phyloP scores from a whole-genome alignment of 345 rosid genomes.

The Turritis glabra region DNA sequence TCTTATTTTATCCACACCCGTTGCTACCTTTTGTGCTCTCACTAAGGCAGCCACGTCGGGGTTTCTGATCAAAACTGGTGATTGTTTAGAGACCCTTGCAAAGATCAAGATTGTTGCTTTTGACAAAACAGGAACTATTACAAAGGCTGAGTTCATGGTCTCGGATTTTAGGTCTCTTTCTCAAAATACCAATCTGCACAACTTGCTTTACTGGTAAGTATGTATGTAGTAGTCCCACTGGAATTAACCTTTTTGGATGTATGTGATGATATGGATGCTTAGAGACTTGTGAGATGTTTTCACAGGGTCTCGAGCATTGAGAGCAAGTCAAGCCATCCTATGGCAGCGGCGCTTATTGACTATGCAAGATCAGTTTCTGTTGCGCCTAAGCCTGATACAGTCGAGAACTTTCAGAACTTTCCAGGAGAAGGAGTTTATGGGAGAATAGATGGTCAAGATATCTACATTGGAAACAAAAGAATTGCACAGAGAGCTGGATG shows the following conservation, averaged over 20 bases:
- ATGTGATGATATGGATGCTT: neutral
- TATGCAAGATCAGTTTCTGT: constrained; percentile 54
- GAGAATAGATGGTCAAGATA: constrained; percentile 58
- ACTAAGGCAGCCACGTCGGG: constrained; percentile 79
- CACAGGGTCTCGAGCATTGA: constrained; percentile 85
- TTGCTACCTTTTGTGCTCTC: constrained; percentile 86
- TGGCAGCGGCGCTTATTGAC: constrained; percentile 72
- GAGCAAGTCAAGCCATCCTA: constrained; percentile 89
- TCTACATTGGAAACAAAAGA: constrained; percentile 75
- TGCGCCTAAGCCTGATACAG: constrained; percentile 67
- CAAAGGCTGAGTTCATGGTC: constrained; percentile 80
- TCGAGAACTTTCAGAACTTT: constrained; percentile 58
- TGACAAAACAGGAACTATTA: constrained; percentile 91
- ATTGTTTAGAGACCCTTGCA: constrained; percentile 67
- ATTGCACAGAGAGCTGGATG: constrained; percentile 67
- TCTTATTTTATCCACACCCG: constrained; percentile 85
- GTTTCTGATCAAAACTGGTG: constrained; percentile 79
- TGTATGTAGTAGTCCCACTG: neutral
- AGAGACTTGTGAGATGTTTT: neutral
- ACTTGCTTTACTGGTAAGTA: constrained; percentile 65
- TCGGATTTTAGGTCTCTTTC: constrained; percentile 51
- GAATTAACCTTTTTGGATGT: neutral
- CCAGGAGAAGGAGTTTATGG: constrained; percentile 94
- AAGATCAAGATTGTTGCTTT: constrained; percentile 68
- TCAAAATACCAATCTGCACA: constrained; percentile 37